A percentile compares a stretch with the other conserved stretches of the same genome.
phyloP scores from a whole-genome alignment of 495 filamentous ascomycete genomes.

The Parachaetomium inaequale region DNA sequence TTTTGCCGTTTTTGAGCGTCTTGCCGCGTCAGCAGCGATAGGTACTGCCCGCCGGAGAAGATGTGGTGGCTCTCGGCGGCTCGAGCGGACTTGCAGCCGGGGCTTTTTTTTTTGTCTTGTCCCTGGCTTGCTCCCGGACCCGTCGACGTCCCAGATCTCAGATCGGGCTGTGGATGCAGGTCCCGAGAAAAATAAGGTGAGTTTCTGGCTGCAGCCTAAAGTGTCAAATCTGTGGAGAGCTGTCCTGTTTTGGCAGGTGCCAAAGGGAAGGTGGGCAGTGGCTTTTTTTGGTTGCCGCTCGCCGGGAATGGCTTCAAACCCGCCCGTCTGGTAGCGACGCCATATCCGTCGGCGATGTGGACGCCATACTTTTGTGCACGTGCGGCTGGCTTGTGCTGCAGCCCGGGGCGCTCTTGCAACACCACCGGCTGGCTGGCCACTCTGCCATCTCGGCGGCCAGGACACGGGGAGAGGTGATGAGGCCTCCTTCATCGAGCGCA shows the following conservation, averaged over 20 bases:
- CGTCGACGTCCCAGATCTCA: neutral
- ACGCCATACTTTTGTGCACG: neutral
- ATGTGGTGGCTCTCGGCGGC: neutral
- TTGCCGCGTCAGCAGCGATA: neutral
- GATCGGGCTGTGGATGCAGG: slow-evolving; percentile 13
- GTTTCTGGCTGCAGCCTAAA: slow-evolving; percentile 17
- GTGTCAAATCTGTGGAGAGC: slow-evolving; percentile 18
- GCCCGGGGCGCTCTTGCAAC: neutral
- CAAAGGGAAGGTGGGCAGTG: slow-evolving; percentile 7
- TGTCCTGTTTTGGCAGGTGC: slow-evolving; percentile 25
- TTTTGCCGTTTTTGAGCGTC: neutral
- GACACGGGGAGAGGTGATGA: neutral
- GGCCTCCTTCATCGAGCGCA: neutral
- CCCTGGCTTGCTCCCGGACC: neutral
- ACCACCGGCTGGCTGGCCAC: neutral
- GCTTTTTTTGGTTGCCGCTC: slow-evolving; percentile 9
- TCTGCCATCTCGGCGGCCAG: too few relatives aligned
- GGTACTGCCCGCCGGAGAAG: too few relatives aligned
- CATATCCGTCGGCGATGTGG: neutral
- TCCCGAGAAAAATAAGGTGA: slow-evolving; percentile 12
- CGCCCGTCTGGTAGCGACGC: slow-evolving; percentile 19
- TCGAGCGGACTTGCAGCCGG: neutral
- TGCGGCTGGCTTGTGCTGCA: neutral
- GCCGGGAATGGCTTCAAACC: slow-evolving; percentile 20
- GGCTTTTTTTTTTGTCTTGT: neutral